These are phyloP conservation scores for Liquidambar formosana DNA, from an alignment of 164 flowering plant species.

Conservation along the genomic window DNA sequence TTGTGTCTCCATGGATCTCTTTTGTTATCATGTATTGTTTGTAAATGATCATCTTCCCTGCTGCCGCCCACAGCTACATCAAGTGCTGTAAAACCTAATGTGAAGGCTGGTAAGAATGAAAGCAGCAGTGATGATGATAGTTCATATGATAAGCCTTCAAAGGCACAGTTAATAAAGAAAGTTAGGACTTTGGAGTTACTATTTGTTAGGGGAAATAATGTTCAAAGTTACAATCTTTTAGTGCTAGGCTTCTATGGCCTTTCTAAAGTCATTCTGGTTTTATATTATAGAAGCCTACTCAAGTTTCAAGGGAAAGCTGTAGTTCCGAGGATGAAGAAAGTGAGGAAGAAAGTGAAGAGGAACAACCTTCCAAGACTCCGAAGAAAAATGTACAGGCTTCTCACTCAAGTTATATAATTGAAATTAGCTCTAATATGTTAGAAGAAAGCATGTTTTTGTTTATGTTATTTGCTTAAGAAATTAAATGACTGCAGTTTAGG, in stretches of 20 bases:
- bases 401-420: not conserved
- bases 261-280: not conserved
- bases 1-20: too few species aligned
- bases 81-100: constrained; percentile 13
- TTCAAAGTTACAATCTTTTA: not conserved
- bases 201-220: not conserved
- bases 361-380: constrained; percentile 39
- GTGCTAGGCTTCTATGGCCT: not conserved
- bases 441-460: too few species aligned
- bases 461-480: too few species aligned
- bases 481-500: not conserved
- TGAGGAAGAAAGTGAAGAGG: constrained; percentile 45
- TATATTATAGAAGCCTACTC: constrained; percentile 14
- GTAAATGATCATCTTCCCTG: not conserved
- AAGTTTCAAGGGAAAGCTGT: constrained; percentile 20
- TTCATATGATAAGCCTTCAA: constrained; percentile 35
- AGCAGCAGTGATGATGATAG: constrained; percentile 30
- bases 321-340: constrained; percentile 36
- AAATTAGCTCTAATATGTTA: not conserved
- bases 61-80: constrained; percentile 5
- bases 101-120: constrained; percentile 15
- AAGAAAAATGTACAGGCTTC: constrained; percentile 34
- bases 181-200: not conserved
- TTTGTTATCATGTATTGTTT: not conserved
- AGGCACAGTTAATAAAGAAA: constrained; percentile 17